These are phyloP conservation scores for Friedmanniomyces endolithicus DNA, from an alignment of 495 filamentous ascomycete genomes.

Conservation along the genomic window DNA sequence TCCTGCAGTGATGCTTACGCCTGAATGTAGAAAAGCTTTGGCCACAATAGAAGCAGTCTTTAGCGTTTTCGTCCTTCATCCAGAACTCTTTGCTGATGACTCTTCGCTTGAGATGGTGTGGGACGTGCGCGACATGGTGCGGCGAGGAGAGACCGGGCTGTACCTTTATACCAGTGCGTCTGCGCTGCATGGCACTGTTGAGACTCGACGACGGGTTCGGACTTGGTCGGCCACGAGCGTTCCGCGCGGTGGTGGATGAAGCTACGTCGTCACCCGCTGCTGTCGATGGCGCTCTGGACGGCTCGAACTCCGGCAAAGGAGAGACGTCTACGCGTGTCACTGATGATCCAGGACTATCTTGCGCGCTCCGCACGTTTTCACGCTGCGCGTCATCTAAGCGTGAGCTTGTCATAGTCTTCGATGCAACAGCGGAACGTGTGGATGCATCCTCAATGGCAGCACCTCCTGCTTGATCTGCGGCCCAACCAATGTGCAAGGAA, in stretches of 20 bases:
- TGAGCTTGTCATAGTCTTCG: neutral
- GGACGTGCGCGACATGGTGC: neutral
- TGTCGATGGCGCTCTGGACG: constrained; percentile 49
- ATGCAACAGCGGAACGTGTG: neutral
- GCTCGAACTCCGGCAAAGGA: constrained; percentile 35
- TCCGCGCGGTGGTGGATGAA: constrained; percentile 10
- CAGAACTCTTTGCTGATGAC: constrained; percentile 89
- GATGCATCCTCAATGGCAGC: neutral
- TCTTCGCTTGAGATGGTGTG: constrained; percentile 40
- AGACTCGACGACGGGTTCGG: constrained; percentile 18
- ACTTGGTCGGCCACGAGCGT: neutral
- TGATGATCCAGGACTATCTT: constrained; percentile 17
- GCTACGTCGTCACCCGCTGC: constrained; percentile 33
- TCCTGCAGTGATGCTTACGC: constrained; percentile 92
- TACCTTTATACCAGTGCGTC: constrained; percentile 13
- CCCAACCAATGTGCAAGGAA: neutral
- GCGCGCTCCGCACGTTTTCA: neutral
- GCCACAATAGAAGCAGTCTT: constrained; percentile 89
- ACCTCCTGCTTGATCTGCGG: neutral
- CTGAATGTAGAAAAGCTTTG: constrained; percentile 86
- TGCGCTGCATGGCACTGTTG: constrained; percentile 15
- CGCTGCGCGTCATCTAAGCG: neutral
- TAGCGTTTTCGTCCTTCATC: constrained; percentile 99
- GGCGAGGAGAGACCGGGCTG: neutral
- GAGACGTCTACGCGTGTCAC: constrained; percentile 39